A percentile compares a stretch with the other conserved stretches of the same genome.
These are phyloP conservation scores for Moricandia arvensis DNA, from an alignment of 345 rosid genomes.

Conservation along the genomic window DNA sequence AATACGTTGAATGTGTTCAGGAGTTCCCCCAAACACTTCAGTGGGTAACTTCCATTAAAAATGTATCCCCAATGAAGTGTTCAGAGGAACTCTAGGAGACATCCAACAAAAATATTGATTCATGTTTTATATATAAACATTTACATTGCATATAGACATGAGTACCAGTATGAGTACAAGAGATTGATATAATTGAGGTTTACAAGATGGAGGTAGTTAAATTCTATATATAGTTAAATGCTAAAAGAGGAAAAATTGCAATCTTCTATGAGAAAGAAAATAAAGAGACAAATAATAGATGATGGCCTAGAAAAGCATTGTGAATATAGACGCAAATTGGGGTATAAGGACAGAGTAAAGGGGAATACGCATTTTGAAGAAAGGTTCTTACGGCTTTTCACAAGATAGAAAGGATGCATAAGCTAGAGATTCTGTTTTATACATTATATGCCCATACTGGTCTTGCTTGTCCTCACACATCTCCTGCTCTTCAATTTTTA, in stretches of 20 bases:
- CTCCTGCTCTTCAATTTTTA: neutral
- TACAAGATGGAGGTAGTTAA: conserved; percentile 7
- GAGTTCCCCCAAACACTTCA: conserved; percentile 42
- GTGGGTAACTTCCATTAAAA: neutral
- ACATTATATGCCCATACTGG: neutral
- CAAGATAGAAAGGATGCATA: conserved; percentile 23
- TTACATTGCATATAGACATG: neutral
- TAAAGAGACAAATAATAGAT: neutral
- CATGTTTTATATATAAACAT: neutral
- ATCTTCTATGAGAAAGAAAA: neutral
- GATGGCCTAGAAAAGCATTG: conserved; percentile 14
- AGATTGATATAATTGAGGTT: neutral
- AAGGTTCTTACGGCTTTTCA: conserved; percentile 21
- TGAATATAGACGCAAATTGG: conserved; percentile 30
- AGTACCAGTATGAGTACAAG: neutral
- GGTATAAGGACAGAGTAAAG: conserved; percentile 16
- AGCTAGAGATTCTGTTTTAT: conserved; percentile 20
- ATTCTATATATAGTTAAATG: conserved; percentile 1
- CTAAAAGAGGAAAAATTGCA: neutral
- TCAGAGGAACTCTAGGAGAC: conserved; percentile 37
- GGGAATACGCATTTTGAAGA: conserved; percentile 9
- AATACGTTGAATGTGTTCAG: conserved; percentile 17
- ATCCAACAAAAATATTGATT: conserved; percentile 9
- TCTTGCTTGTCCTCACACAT: conserved; percentile 4
- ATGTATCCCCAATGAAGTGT: conserved; percentile 17